Conservation (phyloP, 1,284 basidiomycete species). For the Grifola frondosa region DNA sequence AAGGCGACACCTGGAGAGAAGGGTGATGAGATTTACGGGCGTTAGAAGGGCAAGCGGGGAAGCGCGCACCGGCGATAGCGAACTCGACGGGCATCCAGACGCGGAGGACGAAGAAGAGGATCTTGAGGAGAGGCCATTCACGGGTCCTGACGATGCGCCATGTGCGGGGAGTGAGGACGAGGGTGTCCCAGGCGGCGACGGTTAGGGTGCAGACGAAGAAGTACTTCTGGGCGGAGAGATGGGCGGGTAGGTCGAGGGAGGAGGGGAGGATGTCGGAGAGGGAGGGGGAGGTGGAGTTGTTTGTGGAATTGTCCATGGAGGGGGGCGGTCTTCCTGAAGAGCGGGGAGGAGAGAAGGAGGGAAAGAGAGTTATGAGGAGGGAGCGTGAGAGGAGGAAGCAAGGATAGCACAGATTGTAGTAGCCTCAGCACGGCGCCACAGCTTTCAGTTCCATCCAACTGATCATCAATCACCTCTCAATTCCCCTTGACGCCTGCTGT, state of each 20-base stretch:
- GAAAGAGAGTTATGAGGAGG: not conserved
- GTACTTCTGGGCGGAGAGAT: slow-evolving; percentile 80
- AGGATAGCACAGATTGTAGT: too few relatives aligned
- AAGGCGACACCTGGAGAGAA: slow-evolving; percentile 67
- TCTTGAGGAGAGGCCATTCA: slow-evolving; percentile 75
- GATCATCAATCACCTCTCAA: too few relatives aligned
- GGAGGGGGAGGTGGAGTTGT: slow-evolving; percentile 16
- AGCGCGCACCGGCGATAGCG: slow-evolving; percentile 60
- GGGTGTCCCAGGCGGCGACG: slow-evolving; percentile 82
- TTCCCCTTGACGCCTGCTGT: slow-evolving; percentile 7
- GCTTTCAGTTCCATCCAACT: too few relatives aligned
- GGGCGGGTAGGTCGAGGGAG: slow-evolving; percentile 68
- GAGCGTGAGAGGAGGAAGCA: slow-evolving; percentile 3
- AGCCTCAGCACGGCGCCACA: too few relatives aligned
- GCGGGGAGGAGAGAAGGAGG: slow-evolving; percentile 1
- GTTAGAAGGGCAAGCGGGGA: not conserved
- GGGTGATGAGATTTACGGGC: slow-evolving; percentile 3
- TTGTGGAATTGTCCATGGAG: slow-evolving; percentile 16
- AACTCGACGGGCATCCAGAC: slow-evolving; percentile 77
- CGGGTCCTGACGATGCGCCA: slow-evolving; percentile 67
- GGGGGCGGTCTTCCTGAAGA: slow-evolving; percentile 18
- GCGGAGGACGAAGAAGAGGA: slow-evolving; percentile 70
- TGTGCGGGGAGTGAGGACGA: slow-evolving; percentile 74
- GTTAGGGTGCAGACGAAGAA: slow-evolving; percentile 84
- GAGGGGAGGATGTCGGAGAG: slow-evolving; percentile 41